These are phyloP conservation scores for Lycium ferocissimum DNA, from an alignment of 257 asterid genomes.

Conservation along the genomic window DNA sequence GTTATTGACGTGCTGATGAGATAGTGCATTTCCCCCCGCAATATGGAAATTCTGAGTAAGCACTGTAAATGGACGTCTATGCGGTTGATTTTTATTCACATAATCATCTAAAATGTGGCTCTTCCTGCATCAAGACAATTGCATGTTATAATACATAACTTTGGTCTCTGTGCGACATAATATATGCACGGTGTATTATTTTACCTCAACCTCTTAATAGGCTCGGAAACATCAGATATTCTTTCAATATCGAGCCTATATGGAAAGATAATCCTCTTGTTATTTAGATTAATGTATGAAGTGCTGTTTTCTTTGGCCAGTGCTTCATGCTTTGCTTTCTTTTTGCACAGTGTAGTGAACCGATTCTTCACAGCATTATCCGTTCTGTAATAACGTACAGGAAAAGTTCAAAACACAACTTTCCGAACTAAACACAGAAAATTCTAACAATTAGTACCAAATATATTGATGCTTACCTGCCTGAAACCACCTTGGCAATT, in stretches of 20 bases:
- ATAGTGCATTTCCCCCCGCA: slow-evolving; percentile 42
- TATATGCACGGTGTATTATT: slow-evolving; percentile 18
- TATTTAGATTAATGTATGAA: slow-evolving; percentile 68
- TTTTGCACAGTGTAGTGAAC: slow-evolving; percentile 92
- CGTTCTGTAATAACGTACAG: slow-evolving; percentile 54
- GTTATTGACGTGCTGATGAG: slow-evolving; percentile 44
- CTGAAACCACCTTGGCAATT: slow-evolving; percentile 97
- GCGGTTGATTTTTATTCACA: slow-evolving; percentile 49
- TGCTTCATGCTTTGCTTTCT: slow-evolving; percentile 84
- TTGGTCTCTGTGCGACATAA: background rate
- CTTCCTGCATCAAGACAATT: slow-evolving; percentile 48
- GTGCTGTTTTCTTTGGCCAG: slow-evolving; percentile 73
- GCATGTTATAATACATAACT: slow-evolving; percentile 1
- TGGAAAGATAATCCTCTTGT: slow-evolving; percentile 75
- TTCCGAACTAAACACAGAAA: background rate
- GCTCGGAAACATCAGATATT: slow-evolving; percentile 52
- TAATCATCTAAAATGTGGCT: slow-evolving; percentile 48
- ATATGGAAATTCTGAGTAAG: slow-evolving; percentile 55
- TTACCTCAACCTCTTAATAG: slow-evolving; percentile 79
- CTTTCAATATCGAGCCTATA: slow-evolving; percentile 47
- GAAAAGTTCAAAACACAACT: background rate
- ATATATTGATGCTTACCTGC: slow-evolving; percentile 65
- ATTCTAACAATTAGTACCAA: slow-evolving; percentile 8
- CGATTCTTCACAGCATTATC: slow-evolving; percentile 99
- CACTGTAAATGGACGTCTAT: slow-evolving; percentile 72